phyloP scores from a whole-genome alignment of 768 basidiomycete genomes.

The Tulasnella sp. region DNA sequence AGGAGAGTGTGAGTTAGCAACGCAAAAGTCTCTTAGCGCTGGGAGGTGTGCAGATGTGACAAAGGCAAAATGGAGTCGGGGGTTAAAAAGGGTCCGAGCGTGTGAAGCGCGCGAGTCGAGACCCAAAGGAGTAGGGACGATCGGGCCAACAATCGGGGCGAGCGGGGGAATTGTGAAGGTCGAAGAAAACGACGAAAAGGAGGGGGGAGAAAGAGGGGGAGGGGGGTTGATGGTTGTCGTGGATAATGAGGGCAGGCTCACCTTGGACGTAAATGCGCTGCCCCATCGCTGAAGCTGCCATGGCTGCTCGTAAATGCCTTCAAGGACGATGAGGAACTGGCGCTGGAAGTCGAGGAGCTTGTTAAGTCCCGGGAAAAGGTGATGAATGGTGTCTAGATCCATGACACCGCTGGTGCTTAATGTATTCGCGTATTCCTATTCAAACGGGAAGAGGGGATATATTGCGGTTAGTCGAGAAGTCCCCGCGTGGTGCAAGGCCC shows the following conservation, averaged over 20 bases:
- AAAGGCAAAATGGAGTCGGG: slow-evolving; percentile 23
- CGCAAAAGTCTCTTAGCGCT: not conserved
- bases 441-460: not conserved
- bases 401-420: slow-evolving; percentile 79
- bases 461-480: not conserved
- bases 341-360: slow-evolving; percentile 95
- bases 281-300: slow-evolving; percentile 90
- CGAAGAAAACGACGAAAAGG: slow-evolving; percentile 15
- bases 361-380: slow-evolving; percentile 91
- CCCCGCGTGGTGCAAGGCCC: not conserved
- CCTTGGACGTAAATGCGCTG: slow-evolving; percentile 73
- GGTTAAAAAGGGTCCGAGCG: slow-evolving; percentile 1
- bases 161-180: not conserved
- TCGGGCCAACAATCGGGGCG: slow-evolving; percentile 12
- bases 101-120: slow-evolving; percentile 33
- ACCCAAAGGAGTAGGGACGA: not conserved
- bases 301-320: slow-evolving; percentile 75
- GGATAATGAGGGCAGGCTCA: slow-evolving; percentile 47
- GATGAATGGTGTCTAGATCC: slow-evolving; percentile 92
- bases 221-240: not conserved
- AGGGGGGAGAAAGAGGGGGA: not conserved
- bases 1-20: slow-evolving; percentile 12
- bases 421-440: slow-evolving; percentile 82
- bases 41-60: not conserved
- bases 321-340: slow-evolving; percentile 84